A percentile compares a stretch with the other conserved stretches of the same genome.
Evolutionary conservation across 2,329 filamentous ascomycete genomes (phyloP).

Genomic region (Lachnellula subtilissima): DNA sequence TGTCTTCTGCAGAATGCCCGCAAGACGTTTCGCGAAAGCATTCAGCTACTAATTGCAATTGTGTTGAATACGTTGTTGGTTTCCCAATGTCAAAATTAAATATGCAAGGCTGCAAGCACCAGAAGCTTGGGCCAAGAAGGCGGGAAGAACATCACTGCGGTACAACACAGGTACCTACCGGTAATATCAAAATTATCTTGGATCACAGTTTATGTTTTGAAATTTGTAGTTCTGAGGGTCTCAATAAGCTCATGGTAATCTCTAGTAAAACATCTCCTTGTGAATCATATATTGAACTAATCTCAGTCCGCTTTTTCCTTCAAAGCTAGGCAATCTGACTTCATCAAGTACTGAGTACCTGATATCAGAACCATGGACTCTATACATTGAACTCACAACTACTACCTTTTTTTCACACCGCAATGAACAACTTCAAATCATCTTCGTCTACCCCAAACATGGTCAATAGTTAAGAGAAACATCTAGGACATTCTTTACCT

Average conservation of each 20-base stretch:
- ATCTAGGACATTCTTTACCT: slow-evolving; percentile 2
- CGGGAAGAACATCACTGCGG: not conserved
- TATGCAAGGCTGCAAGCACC: not conserved
- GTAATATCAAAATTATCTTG: too few species aligned
- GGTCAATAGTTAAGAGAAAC: slow-evolving; percentile 2
- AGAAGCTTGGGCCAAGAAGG: not conserved
- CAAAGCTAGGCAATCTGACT: too few species aligned
- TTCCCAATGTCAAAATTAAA: not conserved
- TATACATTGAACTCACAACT: not conserved
- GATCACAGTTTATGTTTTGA: too few species aligned
- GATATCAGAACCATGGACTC: too few species aligned
- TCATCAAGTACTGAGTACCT: too few species aligned
- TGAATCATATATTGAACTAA: not conserved
- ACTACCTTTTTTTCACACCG: slow-evolving; percentile 3
- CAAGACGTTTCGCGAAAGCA: slow-evolving; percentile 23
- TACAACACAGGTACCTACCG: too few species aligned
- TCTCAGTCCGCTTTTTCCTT: too few species aligned
- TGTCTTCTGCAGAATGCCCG: slow-evolving; percentile 13
- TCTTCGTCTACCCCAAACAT: not conserved
- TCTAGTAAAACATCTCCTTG: not conserved
- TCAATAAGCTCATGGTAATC: too few species aligned
- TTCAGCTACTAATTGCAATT: slow-evolving; percentile 12
- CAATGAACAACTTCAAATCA: slow-evolving; percentile 8
- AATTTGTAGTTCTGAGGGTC: too few species aligned
- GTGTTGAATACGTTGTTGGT: not conserved